Evolutionary conservation across 2,329 filamentous ascomycete genomes (phyloP), one percentile per base, ranked within the genome.

Genomic region (Penicillium polonicum): DNA sequence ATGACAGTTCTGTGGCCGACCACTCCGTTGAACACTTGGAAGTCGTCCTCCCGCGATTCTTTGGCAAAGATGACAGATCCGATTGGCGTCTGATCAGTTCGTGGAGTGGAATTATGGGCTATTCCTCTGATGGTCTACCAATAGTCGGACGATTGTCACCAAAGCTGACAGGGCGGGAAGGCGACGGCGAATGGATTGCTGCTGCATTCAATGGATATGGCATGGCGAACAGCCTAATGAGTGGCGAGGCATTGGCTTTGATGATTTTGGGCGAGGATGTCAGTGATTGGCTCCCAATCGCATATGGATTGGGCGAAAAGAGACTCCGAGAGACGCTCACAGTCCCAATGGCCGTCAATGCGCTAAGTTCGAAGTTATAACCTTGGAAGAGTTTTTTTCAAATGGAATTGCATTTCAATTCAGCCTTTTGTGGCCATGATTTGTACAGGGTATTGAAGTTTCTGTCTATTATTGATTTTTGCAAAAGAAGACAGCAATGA

Each of bases 151-250:
- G 71, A 2, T 74, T 79, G 53, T 78, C 79, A 1, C 70, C 54
- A 52, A 68, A 43, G 72, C 77, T 15, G 59, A 87, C 41, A 6
- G 62, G 57, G 5, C 52, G 67, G 9, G 29, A 31, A 8, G 62
- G 67, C 2, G 46, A 59, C 1, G 65, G 65, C 17, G 71, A 73
- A 57, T 89, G 83, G 81, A 74, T 86, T 2, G 79, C 78, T n/a
- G 84, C 82, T 2, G 80, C 83, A 10, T 88, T 88, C 64, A 85
- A 88, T 68, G 87, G 87, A 1, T 84, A 88, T 70, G 85, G 86
- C 0, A 88, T 88, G 86, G 75, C 52, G 80, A 86, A 82, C 79
- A 87, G 68, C 48, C 68, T 65, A 65, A 61, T 59, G 45, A 60
- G 64, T 42, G 70, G 68, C 2, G 66, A 72, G 46, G 68, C 64